Base-by-base conservation (phyloP, 2,329 filamentous ascomycete species). In the Capronia epimyces region DNA sequence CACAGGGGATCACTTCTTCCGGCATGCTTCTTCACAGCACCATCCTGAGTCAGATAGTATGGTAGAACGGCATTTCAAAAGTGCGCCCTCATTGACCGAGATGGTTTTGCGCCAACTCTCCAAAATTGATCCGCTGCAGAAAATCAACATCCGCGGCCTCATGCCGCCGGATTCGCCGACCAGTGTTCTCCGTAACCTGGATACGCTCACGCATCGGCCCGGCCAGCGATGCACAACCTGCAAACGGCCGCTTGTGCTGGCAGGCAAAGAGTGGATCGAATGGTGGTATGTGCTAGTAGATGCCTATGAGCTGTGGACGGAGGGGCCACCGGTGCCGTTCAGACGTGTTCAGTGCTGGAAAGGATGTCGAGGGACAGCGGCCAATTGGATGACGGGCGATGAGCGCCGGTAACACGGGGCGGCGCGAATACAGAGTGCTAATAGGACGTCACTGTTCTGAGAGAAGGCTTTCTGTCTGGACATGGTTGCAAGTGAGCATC, bases 221-320 rank as follows among this genome's bases (percentile, higher is more conserved):
- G 69, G 67, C 3, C 63, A 66, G 43, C 47, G 50, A 21, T 75
- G 72, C 52, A 71, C 69, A 0, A 61, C 70, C 0, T 75, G 72
- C 45, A 60, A 64, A 24, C 64, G 64, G 9, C 61, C 60, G 6
- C 74, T 70, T 40, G 66, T 75, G 4, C 62, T 71, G 43, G 65
- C 71, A 13, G 67, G 71, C 8, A 63, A 67, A 0, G 64, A 70
- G 55, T 74, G 71, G 70, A 61, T 72, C 16, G 72, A 74, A 53
- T 65, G 61, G 61, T 65, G 63, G 62, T 46, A 48, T 22, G 24
- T 56, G 22, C 3, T 32, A 15, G n/a, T n/a, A 10, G 12, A 15
- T 10, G 15, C 25, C 34, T n/a, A 25, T 13, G 4, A 13, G 31
- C 9, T 12, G 9, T 5, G 15, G 3, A 10, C 13, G 3, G 8